Percentiles rank a stretch among this genome's conserved stretches.
phyloP scores from a whole-genome alignment of 140 eudicot genomes.

The Senecio squalidus region DNA sequence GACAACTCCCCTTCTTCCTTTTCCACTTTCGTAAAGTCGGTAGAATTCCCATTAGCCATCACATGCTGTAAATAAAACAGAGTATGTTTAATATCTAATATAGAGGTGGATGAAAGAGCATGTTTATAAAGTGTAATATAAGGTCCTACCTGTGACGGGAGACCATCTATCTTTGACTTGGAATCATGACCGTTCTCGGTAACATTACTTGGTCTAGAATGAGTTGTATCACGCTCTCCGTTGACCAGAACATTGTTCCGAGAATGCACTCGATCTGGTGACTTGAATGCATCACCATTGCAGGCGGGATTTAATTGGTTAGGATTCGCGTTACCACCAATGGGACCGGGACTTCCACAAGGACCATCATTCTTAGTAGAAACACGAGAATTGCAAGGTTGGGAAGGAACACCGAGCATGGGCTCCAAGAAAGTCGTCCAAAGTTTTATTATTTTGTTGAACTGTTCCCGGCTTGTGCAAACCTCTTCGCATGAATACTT shows the following conservation, averaged over 20 bases:
- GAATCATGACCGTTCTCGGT: constrained; percentile 42
- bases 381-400: constrained; percentile 31
- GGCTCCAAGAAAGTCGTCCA: constrained; percentile 90
- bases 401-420: constrained; percentile 59
- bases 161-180: constrained; percentile 32
- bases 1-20: constrained; percentile 98
- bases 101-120: neutral
- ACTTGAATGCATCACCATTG: constrained; percentile 45
- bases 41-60: constrained; percentile 32
- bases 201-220: constrained; percentile 24
- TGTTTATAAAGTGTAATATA: neutral
- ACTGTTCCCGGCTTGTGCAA: constrained; percentile 75
- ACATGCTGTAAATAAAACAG: constrained; percentile 36
- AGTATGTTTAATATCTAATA: neutral
- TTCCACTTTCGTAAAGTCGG: constrained; percentile 57
- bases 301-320: constrained; percentile 37
- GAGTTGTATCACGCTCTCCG: constrained; percentile 35
- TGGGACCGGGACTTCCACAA: constrained; percentile 35
- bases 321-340: constrained; percentile 26
- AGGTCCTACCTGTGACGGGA: constrained; percentile 38
- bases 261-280: constrained; percentile 32
- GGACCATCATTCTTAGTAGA: constrained; percentile 23
- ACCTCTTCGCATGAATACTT: constrained; percentile 88
- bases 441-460: constrained; percentile 66
- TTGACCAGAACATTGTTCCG: constrained; percentile 32